phyloP scores from a whole-genome alignment of 2,329 filamentous ascomycete genomes.

The Ilyonectria robusta region DNA sequence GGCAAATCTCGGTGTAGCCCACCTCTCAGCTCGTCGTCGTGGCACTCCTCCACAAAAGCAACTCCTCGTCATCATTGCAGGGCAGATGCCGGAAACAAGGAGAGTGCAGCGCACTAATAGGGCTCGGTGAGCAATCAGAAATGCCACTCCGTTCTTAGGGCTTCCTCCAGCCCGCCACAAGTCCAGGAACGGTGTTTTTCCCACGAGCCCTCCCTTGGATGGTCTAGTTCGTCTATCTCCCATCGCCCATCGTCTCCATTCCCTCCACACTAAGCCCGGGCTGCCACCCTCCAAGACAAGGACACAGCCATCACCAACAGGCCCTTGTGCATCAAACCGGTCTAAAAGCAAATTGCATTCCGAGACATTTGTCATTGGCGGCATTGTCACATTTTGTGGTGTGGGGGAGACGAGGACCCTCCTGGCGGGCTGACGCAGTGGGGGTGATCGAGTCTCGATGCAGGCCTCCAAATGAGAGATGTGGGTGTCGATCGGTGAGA shows the following conservation, averaged over 20 bases:
- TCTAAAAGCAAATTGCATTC: constrained; percentile 34
- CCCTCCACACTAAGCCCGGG: constrained; percentile 14
- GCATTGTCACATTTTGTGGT: constrained; percentile 11
- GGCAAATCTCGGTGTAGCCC: neutral
- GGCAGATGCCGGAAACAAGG: neutral
- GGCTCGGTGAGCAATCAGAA: neutral
- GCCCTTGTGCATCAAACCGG: constrained; percentile 4
- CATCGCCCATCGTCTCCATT: neutral
- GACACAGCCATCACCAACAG: neutral
- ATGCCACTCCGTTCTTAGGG: neutral
- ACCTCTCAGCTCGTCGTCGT: neutral
- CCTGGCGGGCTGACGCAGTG: neutral
- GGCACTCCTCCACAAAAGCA: constrained; percentile 8
- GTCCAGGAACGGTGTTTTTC: neutral
- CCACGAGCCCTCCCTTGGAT: neutral
- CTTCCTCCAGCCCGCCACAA: constrained; percentile 16
- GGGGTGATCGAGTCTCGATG: constrained; percentile 11
- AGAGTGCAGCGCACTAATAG: constrained; percentile 3
- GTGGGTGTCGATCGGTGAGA: constrained; percentile 7
- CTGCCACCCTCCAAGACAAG: constrained; percentile 4
- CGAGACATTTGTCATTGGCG: constrained; percentile 33
- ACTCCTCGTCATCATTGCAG: neutral
- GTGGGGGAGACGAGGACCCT: constrained; percentile 7
- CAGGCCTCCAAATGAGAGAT: constrained; percentile 20
- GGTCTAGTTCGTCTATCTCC: neutral